Percentiles rank a stretch among this genome's conserved stretches.
Conservation (phyloP, 768 basidiomycete species). For the Naganishia antarctica region DNA sequence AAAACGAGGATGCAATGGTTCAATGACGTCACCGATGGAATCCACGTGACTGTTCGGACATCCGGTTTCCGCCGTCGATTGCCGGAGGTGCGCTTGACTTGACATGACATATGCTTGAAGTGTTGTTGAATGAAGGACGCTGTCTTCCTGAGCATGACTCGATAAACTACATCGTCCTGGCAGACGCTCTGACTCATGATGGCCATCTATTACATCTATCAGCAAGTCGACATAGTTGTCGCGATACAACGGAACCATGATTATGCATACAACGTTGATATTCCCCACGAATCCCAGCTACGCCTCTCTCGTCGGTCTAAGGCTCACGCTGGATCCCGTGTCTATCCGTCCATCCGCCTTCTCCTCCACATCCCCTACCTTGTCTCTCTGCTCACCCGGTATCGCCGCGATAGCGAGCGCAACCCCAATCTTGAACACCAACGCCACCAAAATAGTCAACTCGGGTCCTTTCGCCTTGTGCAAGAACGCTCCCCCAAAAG, state of each 20-base stretch:
- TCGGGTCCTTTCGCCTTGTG: slow-evolving; percentile 9
- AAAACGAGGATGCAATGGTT: too few relatives aligned
- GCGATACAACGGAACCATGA: background rate
- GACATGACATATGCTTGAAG: too few relatives aligned
- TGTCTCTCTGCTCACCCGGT: background rate
- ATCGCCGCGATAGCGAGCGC: background rate
- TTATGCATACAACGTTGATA: background rate
- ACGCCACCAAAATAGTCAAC: background rate
- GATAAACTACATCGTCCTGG: too few relatives aligned
- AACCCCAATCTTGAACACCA: background rate
- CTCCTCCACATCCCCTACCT: background rate
- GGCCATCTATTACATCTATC: too few relatives aligned
- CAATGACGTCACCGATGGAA: too few relatives aligned
- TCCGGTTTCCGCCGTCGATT: too few relatives aligned
- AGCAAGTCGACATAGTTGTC: too few relatives aligned
- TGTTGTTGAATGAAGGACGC: too few relatives aligned
- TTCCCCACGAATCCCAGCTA: background rate
- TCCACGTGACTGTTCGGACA: too few relatives aligned
- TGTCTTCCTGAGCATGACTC: too few relatives aligned
- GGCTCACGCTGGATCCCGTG: background rate
- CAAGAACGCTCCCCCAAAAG: slow-evolving; percentile 16
- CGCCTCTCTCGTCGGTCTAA: background rate
- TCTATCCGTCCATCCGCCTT: background rate
- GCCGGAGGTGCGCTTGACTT: too few relatives aligned
- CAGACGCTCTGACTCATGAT: too few relatives aligned